Conservation (phyloP, 352 stramenopile genomes). For the Globisporangium nunn region DNA sequence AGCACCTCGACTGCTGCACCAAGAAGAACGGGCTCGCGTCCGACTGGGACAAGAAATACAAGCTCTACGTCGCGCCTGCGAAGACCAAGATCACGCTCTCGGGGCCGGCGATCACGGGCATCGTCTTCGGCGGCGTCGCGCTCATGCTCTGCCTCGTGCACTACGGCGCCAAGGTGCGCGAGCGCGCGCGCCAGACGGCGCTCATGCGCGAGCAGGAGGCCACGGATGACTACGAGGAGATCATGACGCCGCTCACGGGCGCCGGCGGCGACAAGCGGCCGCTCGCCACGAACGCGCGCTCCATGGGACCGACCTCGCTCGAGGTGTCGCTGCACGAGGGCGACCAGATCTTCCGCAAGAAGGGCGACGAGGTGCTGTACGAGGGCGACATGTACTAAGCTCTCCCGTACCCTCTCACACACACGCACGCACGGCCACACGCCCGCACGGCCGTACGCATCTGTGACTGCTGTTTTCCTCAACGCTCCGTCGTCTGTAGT, state of each 20-base stretch:
- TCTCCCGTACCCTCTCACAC: not conserved
- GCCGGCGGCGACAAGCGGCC: slow-evolving; percentile 56
- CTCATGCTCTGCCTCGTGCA: slow-evolving; percentile 79
- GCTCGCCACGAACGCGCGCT: slow-evolving; percentile 38
- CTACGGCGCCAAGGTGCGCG: slow-evolving; percentile 76
- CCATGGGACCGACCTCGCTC: slow-evolving; percentile 54
- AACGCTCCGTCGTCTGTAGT: slow-evolving; percentile 12
- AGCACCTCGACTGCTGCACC: slow-evolving; percentile 81
- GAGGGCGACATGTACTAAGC: slow-evolving; percentile 86
- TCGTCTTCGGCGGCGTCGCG: slow-evolving; percentile 78
- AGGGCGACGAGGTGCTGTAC: slow-evolving; percentile 77
- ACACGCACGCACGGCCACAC: not conserved
- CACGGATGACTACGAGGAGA: slow-evolving; percentile 87
- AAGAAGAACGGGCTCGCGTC: slow-evolving; percentile 36
- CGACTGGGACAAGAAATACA: slow-evolving; percentile 68
- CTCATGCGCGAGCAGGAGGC: slow-evolving; percentile 85
- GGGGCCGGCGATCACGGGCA: slow-evolving; percentile 61
- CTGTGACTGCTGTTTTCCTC: slow-evolving; percentile 1
- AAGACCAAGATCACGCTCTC: slow-evolving; percentile 49
- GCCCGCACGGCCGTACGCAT: not conserved
- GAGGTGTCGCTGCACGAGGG: slow-evolving; percentile 84
- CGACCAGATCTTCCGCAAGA: slow-evolving; percentile 86
- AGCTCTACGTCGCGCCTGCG: slow-evolving; percentile 52
- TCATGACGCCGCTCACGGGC: slow-evolving; percentile 84
- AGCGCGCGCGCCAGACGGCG: slow-evolving; percentile 73